Conservation (phyloP, 2,329 filamentous ascomycete genomes). For the Calonectria hongkongensis region DNA sequence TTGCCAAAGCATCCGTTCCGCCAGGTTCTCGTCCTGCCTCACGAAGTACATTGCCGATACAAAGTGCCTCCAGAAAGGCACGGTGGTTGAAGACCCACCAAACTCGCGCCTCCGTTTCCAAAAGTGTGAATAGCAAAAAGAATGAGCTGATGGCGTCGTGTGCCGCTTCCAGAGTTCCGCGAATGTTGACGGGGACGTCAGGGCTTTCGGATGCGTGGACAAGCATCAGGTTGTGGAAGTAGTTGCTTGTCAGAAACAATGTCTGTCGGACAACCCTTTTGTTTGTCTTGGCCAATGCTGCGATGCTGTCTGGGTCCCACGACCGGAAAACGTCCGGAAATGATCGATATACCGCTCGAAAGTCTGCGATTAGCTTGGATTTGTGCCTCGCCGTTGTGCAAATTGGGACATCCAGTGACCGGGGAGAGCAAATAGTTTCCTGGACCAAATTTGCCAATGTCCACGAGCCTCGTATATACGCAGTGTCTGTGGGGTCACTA, state of each 20-base stretch:
- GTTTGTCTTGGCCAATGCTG: constrained; percentile 73
- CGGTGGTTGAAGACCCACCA: constrained; percentile 92
- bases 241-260: constrained; percentile 87
- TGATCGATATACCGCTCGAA: constrained; percentile 81
- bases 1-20: constrained; percentile 66
- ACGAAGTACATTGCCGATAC: constrained; percentile 77
- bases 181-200: constrained; percentile 78
- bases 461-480: constrained; percentile 86
- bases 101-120: constrained; percentile 82
- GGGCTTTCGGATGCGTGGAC: constrained; percentile 82
- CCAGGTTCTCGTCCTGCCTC: constrained; percentile 69
- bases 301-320: constrained; percentile 77
- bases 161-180: constrained; percentile 83
- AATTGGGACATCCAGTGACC: constrained; percentile 83
- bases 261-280: constrained; percentile 83
- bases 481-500: constrained; percentile 79
- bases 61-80: constrained; percentile 85
- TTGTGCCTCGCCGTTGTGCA: constrained; percentile 81
- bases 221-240: constrained; percentile 88
- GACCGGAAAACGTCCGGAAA: constrained; percentile 83
- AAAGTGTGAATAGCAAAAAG: constrained; percentile 81
- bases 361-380: constrained; percentile 80
- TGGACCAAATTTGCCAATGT: constrained; percentile 86
- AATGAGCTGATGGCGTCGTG: constrained; percentile 85
- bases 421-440: constrained; percentile 83